Base-by-base conservation (phyloP, 2,329 filamentous ascomycete genomes). In the Aureobasidium leucospermi region DNA sequence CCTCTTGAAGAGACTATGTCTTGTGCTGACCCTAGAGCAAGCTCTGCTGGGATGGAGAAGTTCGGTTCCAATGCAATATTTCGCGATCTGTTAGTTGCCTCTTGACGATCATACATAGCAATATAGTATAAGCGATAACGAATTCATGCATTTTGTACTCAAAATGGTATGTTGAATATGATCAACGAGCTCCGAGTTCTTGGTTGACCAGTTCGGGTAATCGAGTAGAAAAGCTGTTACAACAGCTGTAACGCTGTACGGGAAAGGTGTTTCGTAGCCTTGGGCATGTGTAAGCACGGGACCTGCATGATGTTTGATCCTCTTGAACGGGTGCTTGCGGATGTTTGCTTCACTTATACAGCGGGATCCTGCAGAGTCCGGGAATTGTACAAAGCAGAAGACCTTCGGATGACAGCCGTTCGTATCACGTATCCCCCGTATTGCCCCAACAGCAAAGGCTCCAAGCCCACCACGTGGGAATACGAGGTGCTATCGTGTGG, bases 251-350 rank as follows among this genome's bases (percentile, higher is more conserved):
- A 34, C 51, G 51, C 51, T 42, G 32, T 38, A 55, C 38, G 28
- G 23, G 38, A 43, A 38, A 16, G 6, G 8, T 55, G 38, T 43
- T 43, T 43, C 51, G 38, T 28, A 55, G 23, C 39, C 23, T n/a
- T 41, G 34, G 19, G 36, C 48, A 41, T 43, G 51, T 55, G 11
- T 23, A 23, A 7, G 15, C 38, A 43, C 9, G n/a, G 51, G 45
- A 46, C 31, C 52, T 46, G 52, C 16, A 56, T 56, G 28, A 34
- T 56, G 41, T 56, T 56, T 56, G 39, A 45, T 55, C 39, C 4
- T 5, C 7, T 7, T 11, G 3, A 4, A 55, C 51, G 29, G 16
- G 39, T 34, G 52, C 52, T 31, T 36, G 36, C 16, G 11, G 13
- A 31, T 46, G 52, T 56, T 55, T 55, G 51, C 51, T 43, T 10